Evolutionary conservation across 1,139 yeast genomes (phyloP).

Genomic region (Debaryomyces singareniensis): DNA sequence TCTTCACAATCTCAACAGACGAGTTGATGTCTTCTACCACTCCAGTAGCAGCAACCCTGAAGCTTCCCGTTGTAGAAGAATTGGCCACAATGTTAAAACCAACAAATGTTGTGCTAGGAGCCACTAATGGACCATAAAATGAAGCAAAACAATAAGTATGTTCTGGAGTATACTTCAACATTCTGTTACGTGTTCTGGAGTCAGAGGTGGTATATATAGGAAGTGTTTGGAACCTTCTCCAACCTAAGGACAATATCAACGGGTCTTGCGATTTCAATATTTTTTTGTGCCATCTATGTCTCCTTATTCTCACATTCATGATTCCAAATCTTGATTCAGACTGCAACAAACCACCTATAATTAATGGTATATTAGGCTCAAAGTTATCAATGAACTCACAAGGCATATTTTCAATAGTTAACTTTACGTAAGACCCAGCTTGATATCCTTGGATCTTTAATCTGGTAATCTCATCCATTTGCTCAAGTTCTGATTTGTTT

Average conservation of each 20-base stretch:
- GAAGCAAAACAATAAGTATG: slow-evolving; percentile 96
- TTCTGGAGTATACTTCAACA: slow-evolving; percentile 97
- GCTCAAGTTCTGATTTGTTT: slow-evolving; percentile 71
- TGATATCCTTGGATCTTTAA: slow-evolving; percentile 83
- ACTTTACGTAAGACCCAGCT: slow-evolving; percentile 90
- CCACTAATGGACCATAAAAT: slow-evolving; percentile 93
- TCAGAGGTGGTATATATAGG: slow-evolving; percentile 96
- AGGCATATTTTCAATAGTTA: slow-evolving; percentile 79
- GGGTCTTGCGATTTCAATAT: slow-evolving; percentile 95
- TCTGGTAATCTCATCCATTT: slow-evolving; percentile 71
- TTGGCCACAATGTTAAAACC: slow-evolving; percentile 88
- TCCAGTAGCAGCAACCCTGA: slow-evolving; percentile 98
- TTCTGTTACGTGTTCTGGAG: slow-evolving; percentile 93
- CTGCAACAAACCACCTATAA: slow-evolving; percentile 84
- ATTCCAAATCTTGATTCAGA: slow-evolving; percentile 93
- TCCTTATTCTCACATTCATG: slow-evolving; percentile 87
- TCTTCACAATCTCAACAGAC: slow-evolving; percentile 88
- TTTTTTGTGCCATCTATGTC: slow-evolving; percentile 99
- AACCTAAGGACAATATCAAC: slow-evolving; percentile 84
- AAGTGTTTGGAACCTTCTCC: slow-evolving; percentile 97
- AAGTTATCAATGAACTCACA: slow-evolving; percentile 87
- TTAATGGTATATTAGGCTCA: slow-evolving; percentile 77
- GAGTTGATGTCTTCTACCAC: slow-evolving; percentile 89
- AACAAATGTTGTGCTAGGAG: slow-evolving; percentile 96
- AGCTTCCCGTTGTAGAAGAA: slow-evolving; percentile 78